Evolutionary conservation across 2,329 filamentous ascomycete species (phyloP).

Genomic region (Exutisphaerella laricina): DNA sequence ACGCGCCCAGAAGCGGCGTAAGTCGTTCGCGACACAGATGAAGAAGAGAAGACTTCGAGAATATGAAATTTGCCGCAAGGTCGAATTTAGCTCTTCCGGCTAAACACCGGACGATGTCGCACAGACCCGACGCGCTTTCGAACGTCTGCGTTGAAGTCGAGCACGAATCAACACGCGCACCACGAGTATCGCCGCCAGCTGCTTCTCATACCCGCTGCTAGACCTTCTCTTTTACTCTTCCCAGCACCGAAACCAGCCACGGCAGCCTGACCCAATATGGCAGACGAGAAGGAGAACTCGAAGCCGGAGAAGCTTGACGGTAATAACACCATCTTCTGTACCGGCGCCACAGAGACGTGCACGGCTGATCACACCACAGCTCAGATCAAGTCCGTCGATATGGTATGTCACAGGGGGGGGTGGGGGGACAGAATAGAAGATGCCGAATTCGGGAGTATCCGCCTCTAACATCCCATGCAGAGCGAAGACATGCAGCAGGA

Average conservation of each 20-base stretch:
- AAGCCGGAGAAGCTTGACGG: constrained; percentile 67
- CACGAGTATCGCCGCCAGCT: background rate
- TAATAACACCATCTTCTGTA: constrained; percentile 41
- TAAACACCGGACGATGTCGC: no score
- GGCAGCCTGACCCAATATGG: constrained; percentile 19
- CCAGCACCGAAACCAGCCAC: background rate
- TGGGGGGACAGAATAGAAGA: background rate
- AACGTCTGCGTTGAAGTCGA: no score
- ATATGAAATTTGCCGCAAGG: background rate
- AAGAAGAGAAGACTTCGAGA: background rate
- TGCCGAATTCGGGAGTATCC: constrained; percentile 1
- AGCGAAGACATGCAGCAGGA: constrained; percentile 97
- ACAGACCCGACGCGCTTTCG: background rate
- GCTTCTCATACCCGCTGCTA: no score
- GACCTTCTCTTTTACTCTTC: background rate
- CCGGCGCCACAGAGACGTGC: constrained; percentile 5
- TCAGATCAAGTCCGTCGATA: constrained; percentile 96
- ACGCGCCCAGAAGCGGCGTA: constrained; percentile 1
- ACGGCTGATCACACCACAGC: constrained; percentile 49
- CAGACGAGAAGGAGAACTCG: constrained; percentile 21
- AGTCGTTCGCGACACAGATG: background rate
- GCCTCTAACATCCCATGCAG: constrained; percentile 43
- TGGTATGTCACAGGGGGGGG: constrained; percentile 58
- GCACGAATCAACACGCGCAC: constrained; percentile 1
- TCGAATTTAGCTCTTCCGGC: background rate